These are phyloP conservation scores for Neurospora tetrasperma DNA, from an alignment of 495 filamentous ascomycete genomes.

Conservation along the genomic window DNA sequence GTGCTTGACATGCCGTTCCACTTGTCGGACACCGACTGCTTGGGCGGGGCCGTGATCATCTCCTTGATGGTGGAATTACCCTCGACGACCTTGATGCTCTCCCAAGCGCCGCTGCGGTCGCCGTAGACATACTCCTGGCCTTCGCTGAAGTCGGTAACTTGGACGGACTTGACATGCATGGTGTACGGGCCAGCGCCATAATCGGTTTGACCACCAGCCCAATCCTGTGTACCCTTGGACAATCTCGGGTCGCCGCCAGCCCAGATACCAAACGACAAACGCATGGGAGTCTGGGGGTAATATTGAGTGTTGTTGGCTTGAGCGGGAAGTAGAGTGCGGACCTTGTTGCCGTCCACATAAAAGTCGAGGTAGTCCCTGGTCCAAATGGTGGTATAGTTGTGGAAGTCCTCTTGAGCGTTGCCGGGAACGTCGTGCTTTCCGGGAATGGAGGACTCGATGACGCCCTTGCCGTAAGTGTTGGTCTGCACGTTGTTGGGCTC, in stretches of 20 bases:
- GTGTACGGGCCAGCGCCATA: conserved; percentile 60
- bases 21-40: conserved; percentile 42
- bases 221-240: conserved; percentile 44
- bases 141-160: conserved; percentile 55
- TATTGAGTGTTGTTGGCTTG: conserved; percentile 52
- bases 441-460: conserved; percentile 44
- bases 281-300: conserved; percentile 84
- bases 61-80: conserved; percentile 53
- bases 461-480: conserved; percentile 84
- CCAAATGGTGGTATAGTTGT: conserved; percentile 84
- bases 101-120: conserved; percentile 54
- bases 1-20: conserved; percentile 45
- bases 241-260: conserved; percentile 68
- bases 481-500: conserved; percentile 53
- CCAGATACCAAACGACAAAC: conserved; percentile 75
- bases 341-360: conserved; percentile 57
- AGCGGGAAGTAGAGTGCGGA: conserved; percentile 56
- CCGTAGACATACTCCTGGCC: conserved; percentile 59
- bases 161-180: conserved; percentile 62
- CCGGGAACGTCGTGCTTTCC: conserved; percentile 40
- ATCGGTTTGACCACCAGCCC: conserved; percentile 73
- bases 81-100: conserved; percentile 58
- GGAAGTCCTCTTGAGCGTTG: conserved; percentile 39
- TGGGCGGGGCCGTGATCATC: conserved; percentile 29
- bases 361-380: conserved; percentile 60